phyloP scores from a whole-genome alignment of 495 filamentous ascomycete species.

The Massariosphaeria phaeospora region DNA sequence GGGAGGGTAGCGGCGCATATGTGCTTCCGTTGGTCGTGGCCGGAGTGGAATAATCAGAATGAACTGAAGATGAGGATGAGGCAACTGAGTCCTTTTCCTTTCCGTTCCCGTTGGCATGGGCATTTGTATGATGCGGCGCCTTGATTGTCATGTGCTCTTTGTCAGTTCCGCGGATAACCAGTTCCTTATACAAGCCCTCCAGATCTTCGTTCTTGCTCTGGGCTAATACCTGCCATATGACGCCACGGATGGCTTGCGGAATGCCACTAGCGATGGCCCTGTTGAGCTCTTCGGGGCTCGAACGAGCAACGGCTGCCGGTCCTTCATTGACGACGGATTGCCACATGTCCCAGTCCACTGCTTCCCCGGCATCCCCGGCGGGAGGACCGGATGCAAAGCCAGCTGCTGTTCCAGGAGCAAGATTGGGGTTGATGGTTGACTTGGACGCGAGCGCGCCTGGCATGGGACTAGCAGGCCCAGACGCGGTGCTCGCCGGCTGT shows the following conservation, averaged over 20 bases:
- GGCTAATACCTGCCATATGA: slow-evolving; percentile 95
- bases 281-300: slow-evolving; percentile 82
- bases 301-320: slow-evolving; percentile 73
- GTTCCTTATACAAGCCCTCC: slow-evolving; percentile 79
- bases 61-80: slow-evolving; percentile 76
- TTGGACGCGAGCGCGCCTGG: slow-evolving; percentile 16
- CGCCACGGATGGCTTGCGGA: slow-evolving; percentile 86
- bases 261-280: slow-evolving; percentile 89
- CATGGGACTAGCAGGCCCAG: slow-evolving; percentile 25
- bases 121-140: slow-evolving; percentile 33
- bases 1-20: slow-evolving; percentile 47
- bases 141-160: slow-evolving; percentile 52
- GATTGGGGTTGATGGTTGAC: slow-evolving; percentile 52
- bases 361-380: slow-evolving; percentile 59
- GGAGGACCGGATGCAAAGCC: slow-evolving; percentile 68
- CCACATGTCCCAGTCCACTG: slow-evolving; percentile 97
- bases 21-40: slow-evolving; percentile 54
- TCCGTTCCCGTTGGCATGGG: slow-evolving; percentile 42
- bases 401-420: slow-evolving; percentile 78
- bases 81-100: slow-evolving; percentile 59
- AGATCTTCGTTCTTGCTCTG: slow-evolving; percentile 89
- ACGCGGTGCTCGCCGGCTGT: slow-evolving; percentile 35
- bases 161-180: slow-evolving; percentile 74
- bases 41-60: slow-evolving; percentile 70
- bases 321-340: slow-evolving; percentile 92